Conservation (phyloP, 2,329 filamentous ascomycete genomes). For the Alternaria alternata region DNA sequence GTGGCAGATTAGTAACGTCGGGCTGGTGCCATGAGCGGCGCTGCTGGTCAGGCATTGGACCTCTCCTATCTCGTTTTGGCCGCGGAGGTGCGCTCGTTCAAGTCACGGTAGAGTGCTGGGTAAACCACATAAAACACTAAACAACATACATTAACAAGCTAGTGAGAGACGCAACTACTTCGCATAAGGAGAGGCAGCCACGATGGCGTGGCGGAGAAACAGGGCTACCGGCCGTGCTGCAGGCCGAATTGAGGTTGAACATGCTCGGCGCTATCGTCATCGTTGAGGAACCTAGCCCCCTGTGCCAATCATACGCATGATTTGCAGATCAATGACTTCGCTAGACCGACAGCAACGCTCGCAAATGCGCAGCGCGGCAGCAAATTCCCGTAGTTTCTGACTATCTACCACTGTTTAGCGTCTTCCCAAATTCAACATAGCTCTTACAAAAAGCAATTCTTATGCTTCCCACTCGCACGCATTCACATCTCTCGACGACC, state of each 20-base stretch:
- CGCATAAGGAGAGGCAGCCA: conserved; percentile 27
- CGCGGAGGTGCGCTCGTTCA: conserved; percentile 25
- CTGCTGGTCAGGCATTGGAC: conserved; percentile 41
- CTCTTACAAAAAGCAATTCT: not conserved
- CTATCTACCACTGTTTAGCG: not conserved
- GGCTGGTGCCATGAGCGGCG: conserved; percentile 47
- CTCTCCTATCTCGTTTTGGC: conserved; percentile 24
- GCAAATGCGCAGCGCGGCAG: not conserved
- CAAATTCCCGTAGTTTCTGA: not conserved
- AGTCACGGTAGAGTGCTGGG: conserved; percentile 16
- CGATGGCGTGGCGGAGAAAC: conserved; percentile 24
- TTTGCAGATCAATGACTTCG: conserved; percentile 11
- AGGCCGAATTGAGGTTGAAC: too few species aligned
- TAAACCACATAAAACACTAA: conserved; percentile 19
- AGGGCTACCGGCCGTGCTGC: conserved; percentile 15
- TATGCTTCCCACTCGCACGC: not conserved
- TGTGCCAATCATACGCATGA: conserved; percentile 33
- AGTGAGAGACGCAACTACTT: conserved; percentile 11
- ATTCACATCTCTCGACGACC: not conserved
- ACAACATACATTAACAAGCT: conserved; percentile 25
- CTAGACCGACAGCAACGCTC: not conserved
- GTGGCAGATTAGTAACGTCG: conserved; percentile 49
- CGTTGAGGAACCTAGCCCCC: conserved; percentile 25
- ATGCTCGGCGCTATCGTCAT: conserved; percentile 2
- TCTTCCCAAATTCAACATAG: not conserved